phyloP scores from a whole-genome alignment of 2,329 filamentous ascomycete species.

The Nigrograna mackinnonii region DNA sequence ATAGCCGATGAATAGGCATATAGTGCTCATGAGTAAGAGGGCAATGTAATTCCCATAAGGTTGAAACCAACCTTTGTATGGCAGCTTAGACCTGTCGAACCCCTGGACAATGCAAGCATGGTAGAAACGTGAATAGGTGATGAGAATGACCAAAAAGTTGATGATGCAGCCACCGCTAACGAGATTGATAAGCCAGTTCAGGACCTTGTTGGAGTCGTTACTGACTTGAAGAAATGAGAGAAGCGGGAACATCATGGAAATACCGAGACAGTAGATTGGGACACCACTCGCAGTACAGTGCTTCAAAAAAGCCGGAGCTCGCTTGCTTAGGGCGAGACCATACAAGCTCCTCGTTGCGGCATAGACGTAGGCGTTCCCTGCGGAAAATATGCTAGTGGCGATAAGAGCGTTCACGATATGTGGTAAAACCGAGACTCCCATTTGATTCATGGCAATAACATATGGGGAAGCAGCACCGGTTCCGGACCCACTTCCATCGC shows the following conservation, averaged over 20 bases:
- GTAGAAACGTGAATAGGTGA: conserved; percentile 60
- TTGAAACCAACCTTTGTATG: conserved; percentile 45
- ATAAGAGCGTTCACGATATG: conserved; percentile 58
- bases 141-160: conserved; percentile 46
- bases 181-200: conserved; percentile 73
- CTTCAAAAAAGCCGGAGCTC: conserved; percentile 12
- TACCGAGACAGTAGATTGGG: conserved; percentile 68
- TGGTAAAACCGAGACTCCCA: conserved; percentile 50
- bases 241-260: conserved; percentile 66
- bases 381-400: conserved; percentile 53
- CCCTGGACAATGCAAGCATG: conserved; percentile 46
- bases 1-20: not conserved
- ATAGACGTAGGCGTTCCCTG: conserved; percentile 19
- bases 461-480: conserved; percentile 64
- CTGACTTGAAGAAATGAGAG: conserved; percentile 76
- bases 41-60: conserved; percentile 52
- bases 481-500: conserved; percentile 31
- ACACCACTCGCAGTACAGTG: conserved; percentile 62
- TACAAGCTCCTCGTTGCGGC: not conserved
- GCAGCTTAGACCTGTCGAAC: conserved; percentile 48
- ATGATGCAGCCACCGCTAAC: conserved; percentile 66
- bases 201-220: conserved; percentile 65
- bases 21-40: conserved; percentile 37
- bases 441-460: conserved; percentile 63
- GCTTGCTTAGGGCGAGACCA: not conserved